phyloP scores from a whole-genome alignment of 2,329 filamentous ascomycete genomes.

The Fusarium sp. region DNA sequence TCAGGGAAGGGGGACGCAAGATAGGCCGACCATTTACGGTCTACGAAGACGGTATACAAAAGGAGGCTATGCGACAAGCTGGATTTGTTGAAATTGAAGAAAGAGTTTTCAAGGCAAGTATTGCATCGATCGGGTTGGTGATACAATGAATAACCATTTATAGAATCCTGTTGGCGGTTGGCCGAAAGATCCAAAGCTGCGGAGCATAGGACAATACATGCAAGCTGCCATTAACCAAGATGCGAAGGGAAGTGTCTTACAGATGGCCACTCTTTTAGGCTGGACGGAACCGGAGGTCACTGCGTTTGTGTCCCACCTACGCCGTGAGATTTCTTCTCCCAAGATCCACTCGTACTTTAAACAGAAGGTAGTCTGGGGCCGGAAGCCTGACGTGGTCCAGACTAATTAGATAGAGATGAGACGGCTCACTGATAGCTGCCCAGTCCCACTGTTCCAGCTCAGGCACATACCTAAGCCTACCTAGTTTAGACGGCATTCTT shows the following conservation, averaged over 20 bases:
- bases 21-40: neutral
- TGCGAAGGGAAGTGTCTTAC: neutral
- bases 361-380: slow-evolving; percentile 11
- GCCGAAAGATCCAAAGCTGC: neutral
- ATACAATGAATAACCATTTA: neutral
- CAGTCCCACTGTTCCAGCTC: neutral
- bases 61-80: slow-evolving; percentile 1
- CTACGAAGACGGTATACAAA: neutral
- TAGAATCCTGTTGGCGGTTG: slow-evolving; percentile 15
- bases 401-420: neutral
- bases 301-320: neutral
- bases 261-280: neutral
- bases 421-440: neutral
- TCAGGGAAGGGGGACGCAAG: slow-evolving; percentile 2
- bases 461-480: neutral
- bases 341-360: slow-evolving; percentile 13
- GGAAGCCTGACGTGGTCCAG: neutral
- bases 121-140: accelerated
- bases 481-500: neutral
- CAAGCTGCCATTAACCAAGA: slow-evolving; percentile 10
- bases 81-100: neutral
- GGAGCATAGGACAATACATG: neutral
- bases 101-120: neutral
- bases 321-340: neutral
- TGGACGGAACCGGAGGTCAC: slow-evolving; percentile 1